Evolutionary conservation across 2,329 filamentous ascomycete species (phyloP).

Genomic region (Byssochlamys sp.): DNA sequence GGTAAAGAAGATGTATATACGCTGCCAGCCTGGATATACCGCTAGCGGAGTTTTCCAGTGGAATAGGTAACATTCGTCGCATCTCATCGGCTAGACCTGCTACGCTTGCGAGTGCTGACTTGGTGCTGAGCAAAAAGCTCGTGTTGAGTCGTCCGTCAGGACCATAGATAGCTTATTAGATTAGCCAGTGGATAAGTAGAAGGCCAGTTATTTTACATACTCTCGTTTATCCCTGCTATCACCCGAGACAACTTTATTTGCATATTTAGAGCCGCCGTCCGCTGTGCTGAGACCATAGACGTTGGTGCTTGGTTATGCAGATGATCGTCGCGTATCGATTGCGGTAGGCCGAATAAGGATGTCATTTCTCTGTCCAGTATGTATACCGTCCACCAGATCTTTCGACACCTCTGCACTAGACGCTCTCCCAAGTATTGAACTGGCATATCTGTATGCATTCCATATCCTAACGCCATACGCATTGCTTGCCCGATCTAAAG

Average conservation of each 20-base stretch:
- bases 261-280: conserved; percentile 33
- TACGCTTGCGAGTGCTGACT: conserved; percentile 30
- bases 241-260: conserved; percentile 40
- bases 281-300: conserved; percentile 32
- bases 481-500: conserved; percentile 43
- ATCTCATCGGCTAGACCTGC: conserved; percentile 34
- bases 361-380: conserved; percentile 47
- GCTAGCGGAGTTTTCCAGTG: conserved; percentile 25
- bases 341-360: conserved; percentile 44
- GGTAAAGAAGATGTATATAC: conserved; percentile 31
- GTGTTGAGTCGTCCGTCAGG: conserved; percentile 27
- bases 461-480: conserved; percentile 40
- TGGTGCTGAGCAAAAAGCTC: conserved; percentile 31
- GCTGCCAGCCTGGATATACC: conserved; percentile 36
- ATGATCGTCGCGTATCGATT: conserved; percentile 43
- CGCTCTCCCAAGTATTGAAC: conserved; percentile 31
- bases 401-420: conserved; percentile 39
- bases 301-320: conserved; percentile 40
- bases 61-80: conserved; percentile 27
- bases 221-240: conserved; percentile 36
- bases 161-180: conserved; percentile 33
- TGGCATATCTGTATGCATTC: conserved; percentile 47
- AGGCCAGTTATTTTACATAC: conserved; percentile 22
- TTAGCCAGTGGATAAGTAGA: background rate
- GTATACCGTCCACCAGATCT: conserved; percentile 48